Percentiles rank a stretch among this genome's conserved stretches.
Evolutionary conservation across 306 rosid genomes (phyloP).

Genomic region (Prunus davidiana): DNA sequence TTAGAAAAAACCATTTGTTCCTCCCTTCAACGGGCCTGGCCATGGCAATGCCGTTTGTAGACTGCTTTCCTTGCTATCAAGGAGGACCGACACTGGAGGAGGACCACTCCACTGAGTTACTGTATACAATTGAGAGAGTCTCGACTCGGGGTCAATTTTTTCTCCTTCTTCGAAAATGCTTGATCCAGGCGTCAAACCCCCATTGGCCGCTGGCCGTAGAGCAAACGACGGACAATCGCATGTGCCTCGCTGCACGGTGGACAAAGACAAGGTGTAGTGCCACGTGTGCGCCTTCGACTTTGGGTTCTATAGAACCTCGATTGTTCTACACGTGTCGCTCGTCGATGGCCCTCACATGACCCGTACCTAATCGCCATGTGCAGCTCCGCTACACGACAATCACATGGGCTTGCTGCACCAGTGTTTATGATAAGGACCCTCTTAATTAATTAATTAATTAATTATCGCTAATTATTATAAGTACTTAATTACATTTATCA

Average conservation of each 20-base stretch:
- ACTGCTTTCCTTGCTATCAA: not conserved
- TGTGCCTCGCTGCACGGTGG: constrained; percentile 39
- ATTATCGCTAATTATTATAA: not conserved
- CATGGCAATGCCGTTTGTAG: constrained; percentile 12
- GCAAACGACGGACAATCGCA: constrained; percentile 8
- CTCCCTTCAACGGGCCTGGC: not conserved
- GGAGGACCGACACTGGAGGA: not conserved
- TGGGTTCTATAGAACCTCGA: not conserved
- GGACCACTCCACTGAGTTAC: not conserved
- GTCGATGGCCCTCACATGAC: constrained; percentile 27
- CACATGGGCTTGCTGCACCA: constrained; percentile 15
- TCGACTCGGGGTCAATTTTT: too few relatives aligned
- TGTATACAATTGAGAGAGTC: not conserved
- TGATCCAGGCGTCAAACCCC: constrained; percentile 6
- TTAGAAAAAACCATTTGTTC: not conserved
- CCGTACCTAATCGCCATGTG: constrained; percentile 58
- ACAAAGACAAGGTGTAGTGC: constrained; percentile 21
- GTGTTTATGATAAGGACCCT: constrained; percentile 17
- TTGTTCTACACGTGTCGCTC: constrained; percentile 24
- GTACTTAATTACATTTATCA: not conserved
- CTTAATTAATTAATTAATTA: not conserved
- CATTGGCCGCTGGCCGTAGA: not conserved
- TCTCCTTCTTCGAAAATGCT: not conserved
- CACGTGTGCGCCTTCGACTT: constrained; percentile 22
- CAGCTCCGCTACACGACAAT: constrained; percentile 31